A percentile compares a stretch with the other conserved stretches of the same genome.
phyloP scores from a whole-genome alignment of 2,329 filamentous ascomycete genomes.

The Fusarium sublunatum region DNA sequence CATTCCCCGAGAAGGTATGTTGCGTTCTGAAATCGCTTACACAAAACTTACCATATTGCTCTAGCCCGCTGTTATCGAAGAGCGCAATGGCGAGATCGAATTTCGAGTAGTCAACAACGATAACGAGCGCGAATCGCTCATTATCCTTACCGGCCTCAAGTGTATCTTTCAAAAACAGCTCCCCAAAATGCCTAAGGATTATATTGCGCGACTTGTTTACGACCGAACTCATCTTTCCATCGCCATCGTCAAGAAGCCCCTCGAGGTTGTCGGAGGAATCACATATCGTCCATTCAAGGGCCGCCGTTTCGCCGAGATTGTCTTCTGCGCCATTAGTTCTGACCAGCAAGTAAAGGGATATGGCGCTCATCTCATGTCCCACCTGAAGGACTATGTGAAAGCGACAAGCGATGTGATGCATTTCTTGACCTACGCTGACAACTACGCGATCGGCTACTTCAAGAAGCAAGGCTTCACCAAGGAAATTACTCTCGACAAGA shows the following conservation, averaged over 20 bases:
- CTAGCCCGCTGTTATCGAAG: conserved; percentile 89
- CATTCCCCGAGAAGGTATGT: conserved; percentile 88
- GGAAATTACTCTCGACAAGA: conserved; percentile 90
- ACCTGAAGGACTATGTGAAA: conserved; percentile 98
- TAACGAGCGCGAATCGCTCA: conserved; percentile 84
- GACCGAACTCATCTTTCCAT: conserved; percentile 96
- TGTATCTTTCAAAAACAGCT: conserved; percentile 99
- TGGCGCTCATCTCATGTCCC: conserved; percentile 96
- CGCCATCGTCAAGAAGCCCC: conserved; percentile 94
- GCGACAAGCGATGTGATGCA: conserved; percentile 98
- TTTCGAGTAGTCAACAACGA: conserved; percentile 99
- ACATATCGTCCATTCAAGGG: conserved; percentile 95
- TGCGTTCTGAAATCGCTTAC: fast-evolving
- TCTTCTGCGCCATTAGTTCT: conserved; percentile 97
- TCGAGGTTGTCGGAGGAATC: conserved; percentile 96
- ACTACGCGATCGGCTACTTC: conserved; percentile 98
- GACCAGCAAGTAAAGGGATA: conserved; percentile 99
- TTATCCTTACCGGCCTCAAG: conserved; percentile 94
- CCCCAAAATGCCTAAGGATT: conserved; percentile 99
- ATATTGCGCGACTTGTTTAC: conserved; percentile 96
- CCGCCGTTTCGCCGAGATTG: conserved; percentile 95
- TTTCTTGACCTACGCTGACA: conserved; percentile 98
- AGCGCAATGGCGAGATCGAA: conserved; percentile 93
- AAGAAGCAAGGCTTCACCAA: conserved; percentile 99
- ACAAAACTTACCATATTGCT: conserved; percentile 2